These are phyloP conservation scores for Yamadazyma dushanensis DNA, from an alignment of 1,139 yeast species.

Conservation along the genomic window DNA sequence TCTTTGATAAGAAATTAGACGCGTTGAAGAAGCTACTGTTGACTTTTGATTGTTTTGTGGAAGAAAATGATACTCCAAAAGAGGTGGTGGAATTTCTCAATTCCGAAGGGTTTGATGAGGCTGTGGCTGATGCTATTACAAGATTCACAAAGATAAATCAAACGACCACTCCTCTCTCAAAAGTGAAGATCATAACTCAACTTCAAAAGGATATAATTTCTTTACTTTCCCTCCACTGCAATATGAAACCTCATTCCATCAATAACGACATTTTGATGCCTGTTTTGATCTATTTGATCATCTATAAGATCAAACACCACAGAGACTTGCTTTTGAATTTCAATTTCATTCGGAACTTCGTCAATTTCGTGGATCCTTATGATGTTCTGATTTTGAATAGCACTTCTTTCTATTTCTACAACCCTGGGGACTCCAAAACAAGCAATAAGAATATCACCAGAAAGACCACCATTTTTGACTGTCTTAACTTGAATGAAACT, in stretches of 20 bases:
- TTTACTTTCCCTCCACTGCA: constrained; percentile 20
- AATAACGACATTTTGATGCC: constrained; percentile 45
- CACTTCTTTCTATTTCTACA: constrained; percentile 18
- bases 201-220: constrained; percentile 34
- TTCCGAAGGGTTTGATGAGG: constrained; percentile 5
- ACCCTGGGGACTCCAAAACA: constrained; percentile 18
- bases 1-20: constrained; percentile 35
- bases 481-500: constrained; percentile 30
- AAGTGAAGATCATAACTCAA: constrained; percentile 28
- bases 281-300: constrained; percentile 36
- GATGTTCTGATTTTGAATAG: constrained; percentile 20
- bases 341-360: constrained; percentile 38
- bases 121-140: constrained; percentile 14
- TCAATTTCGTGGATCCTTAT: constrained; percentile 35
- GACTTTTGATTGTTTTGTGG: constrained; percentile 33
- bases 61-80: constrained; percentile 20
- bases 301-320: constrained; percentile 24
- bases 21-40: constrained; percentile 26
- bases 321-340: constrained; percentile 38
- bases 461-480: constrained; percentile 27
- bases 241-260: constrained; percentile 25
- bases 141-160: constrained; percentile 15
- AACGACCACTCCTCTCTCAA: constrained; percentile 34
- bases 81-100: constrained; percentile 22
- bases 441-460: constrained; percentile 7